Evolutionary conservation across 2,329 filamentous ascomycete genomes (phyloP), one percentile per base, ranked within the genome.

Genomic region (Scedosporium apiospermum): DNA sequence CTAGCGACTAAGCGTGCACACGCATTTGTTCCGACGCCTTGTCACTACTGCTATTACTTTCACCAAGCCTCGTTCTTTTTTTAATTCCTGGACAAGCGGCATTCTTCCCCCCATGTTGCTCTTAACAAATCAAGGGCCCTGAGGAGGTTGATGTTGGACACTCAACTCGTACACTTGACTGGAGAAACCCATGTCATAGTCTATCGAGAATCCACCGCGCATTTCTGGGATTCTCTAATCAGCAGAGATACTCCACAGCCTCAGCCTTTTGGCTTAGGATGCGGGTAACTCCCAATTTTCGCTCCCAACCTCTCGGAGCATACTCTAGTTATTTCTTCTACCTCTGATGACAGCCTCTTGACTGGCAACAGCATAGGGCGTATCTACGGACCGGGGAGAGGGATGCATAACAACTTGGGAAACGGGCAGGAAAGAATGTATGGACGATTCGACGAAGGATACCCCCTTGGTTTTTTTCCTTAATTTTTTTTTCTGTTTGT

Each of bases 401-500:
- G 68, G 66, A 69, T 68, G 70, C 70, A 69, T 71, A 70, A 62
- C 62, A 66, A 65, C 64, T 64, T 61, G 61, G 65, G 63, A 64
- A 64, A 63, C 58, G 61, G 65, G 63, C 62, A 68, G 73, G 73
- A 69, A 71, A 75, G 74, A 76, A 76, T 75, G 75, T 68, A 75
- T 76, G 75, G 73, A 77, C 69, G 75, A 77, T 71, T 74, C 70
- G 71, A 73, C 68, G 75, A 78, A 71, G 76, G 75, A 78, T 78
- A 77, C 75, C 75, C 75, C 69, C 68, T 65, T 66, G 34, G 21
- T 34, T 49, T 60, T 62, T 61, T 63, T 61, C 60, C 60, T 62
- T 65, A n/a, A n/a, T 62, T 62, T 3, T 26, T 59, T 63, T 61
- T 26, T 68, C 64, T 66, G 26, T n/a, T 26, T 57, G 57, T 62